Base-by-base conservation (phyloP, 768 basidiomycete genomes). In the Leccinum pellstonianum region DNA sequence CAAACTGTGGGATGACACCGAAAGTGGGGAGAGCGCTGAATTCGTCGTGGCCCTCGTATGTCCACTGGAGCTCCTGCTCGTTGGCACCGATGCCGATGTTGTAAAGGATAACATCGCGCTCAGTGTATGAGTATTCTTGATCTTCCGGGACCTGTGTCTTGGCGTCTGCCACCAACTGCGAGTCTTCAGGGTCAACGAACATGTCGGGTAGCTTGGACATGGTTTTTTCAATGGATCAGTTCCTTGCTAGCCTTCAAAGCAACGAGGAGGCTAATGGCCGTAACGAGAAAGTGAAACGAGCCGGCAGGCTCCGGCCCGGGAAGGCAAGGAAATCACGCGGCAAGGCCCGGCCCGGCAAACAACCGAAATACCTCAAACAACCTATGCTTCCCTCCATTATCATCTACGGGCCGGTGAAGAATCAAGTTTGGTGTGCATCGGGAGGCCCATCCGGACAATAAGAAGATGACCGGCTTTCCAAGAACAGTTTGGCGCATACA, bases 31-130 rank as follows among this genome's bases (percentile, higher is more conserved):
- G 76, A 1, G 90, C 87, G 58, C 82, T 73, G 75, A 99, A 99
- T 14, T 86, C 81, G 50, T 95, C 93, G 70, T 93, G 82, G 46
- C 88, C 87, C 76, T 99, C 97, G 66, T 86, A 98, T 11, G 87
- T 86, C 89, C 93, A 94, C 63, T 93, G 86, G 6, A 98, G 82
- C 59, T 99, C 95, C 67, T 90, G 85, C 76, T 90, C 95, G 1
- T 89, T 95, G 23, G 95, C 97, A 11, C 97, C 97, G 58, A 98
- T 76, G 38, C 96, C 95, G 37, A 98, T 80, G 75, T 98, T 98
- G 79, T 98, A 99, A 10, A 98, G 79, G 63, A 97, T 90, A 38
- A 98, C 85, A 70, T 98, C 95, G 29, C 91, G 83, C 78, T 97
- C 94, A 8, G 87, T 86, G 74, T 91, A 99, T 21, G 72, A 79